Base-by-base conservation (phyloP, 768 basidiomycete genomes). In the Lyophyllum shimeji region DNA sequence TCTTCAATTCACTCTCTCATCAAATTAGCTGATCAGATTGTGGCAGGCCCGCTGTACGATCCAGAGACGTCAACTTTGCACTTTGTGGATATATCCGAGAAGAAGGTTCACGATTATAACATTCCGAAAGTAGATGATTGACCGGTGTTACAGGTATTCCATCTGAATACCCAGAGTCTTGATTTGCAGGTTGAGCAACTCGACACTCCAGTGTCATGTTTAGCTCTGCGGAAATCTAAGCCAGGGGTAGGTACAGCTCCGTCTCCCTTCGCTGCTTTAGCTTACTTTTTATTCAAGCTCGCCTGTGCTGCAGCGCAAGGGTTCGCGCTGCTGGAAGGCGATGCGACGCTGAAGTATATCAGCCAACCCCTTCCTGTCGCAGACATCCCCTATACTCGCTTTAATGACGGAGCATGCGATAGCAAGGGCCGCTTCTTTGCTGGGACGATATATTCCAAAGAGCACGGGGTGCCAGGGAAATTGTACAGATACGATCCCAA, bases 351-450 rank as follows among this genome's bases (percentile, higher is more conserved):
- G 23, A 70, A 68, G 33, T 82, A 86, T 67, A 66, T 89, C 57
- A 73, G 69, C 53, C 68, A 76, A 67, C 85, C 87, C 12, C 63
- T 88, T 7, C 69, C 76, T n/a, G 60, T 66, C 9, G 65, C 72
- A 21, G 71, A 81, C 34, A 61, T 63, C 11, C 67, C 72, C 2
- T 71, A 79, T 58, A 81, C 78, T 25, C 78, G 87, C 42, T 86
- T 89, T 71, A 87, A 89, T 69, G 87, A 88, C 62, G 87, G 86
- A 33, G 85, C 76, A 2, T 89, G 87, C 64, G 86, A 87, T 62
- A 76, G 71, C 55, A 71, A 76, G 60, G 87, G 87, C 6, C 78
- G 85, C 40, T 87, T 83, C 66, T 81, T 87, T 61, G 83, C 84
- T 21, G 87, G 86, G n/a, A 84, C 86, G 0, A 65, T 87, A 48